Evolutionary conservation across 805 yeast species (phyloP), one percentile per base, ranked within the genome.

Genomic region (Schwanniomyces vanrijiae): DNA sequence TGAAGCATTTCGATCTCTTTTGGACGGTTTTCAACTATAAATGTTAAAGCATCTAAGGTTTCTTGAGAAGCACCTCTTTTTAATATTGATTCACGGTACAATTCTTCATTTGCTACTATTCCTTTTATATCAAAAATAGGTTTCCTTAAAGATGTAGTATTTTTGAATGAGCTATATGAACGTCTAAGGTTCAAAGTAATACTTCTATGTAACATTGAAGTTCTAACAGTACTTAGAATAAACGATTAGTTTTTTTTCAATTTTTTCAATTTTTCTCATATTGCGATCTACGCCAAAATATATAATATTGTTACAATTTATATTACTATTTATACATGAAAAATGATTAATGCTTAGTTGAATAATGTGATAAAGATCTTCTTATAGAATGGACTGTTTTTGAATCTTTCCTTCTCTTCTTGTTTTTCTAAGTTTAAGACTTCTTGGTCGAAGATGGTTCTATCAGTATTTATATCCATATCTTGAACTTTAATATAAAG

Each of bases 371-470:
- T 34, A 8, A 37, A 28, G 16, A 39, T 31, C 42, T 22, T 44
- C 40, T 20, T 22, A 31, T 54, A 59, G 42, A 53, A 54, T 26
- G 63, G 56, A 28, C 51, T 48, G 21, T 42, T 40, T 10, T 50
- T 44, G 42, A 50, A 54, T 42, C 51, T 53, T 37, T 61, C 62
- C 37, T 41, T 44, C 44, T 60, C 60, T 51, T 64, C 67, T 24
- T 51, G 51, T 43, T 50, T 60, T 47, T 67, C 72, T 44, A 67
- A 56, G 38, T 56, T 58, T 44, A 68, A 58, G n/a, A 67, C 58
- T 44, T 67, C 72, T 46, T 63, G 62, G 49, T 68, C 74, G 46
- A 65, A 68, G 11, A 66, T 59, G 33, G 63, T 63, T 55, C 71
- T 56, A 42, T 62, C 63, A 35, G 51, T 35, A 43, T 65, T 49